Percentiles rank a stretch among this genome's conserved stretches.
phyloP scores from a whole-genome alignment of 2,329 filamentous ascomycete genomes.

The Aspergillus bombycis region DNA sequence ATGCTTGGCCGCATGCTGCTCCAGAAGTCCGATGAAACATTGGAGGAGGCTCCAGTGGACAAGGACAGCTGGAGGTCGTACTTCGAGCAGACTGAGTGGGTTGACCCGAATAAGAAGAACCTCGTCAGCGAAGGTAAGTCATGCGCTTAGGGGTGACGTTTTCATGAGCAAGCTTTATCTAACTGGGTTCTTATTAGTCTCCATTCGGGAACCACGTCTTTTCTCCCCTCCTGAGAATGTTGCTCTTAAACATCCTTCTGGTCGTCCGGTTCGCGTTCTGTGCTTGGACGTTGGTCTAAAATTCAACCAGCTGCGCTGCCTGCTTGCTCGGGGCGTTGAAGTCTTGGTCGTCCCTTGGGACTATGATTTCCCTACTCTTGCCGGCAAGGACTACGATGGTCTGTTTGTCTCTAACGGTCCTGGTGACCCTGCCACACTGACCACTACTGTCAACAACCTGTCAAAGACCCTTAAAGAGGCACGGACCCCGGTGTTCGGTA shows the following conservation, averaged over 20 bases:
- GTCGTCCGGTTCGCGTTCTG: slow-evolving; percentile 81
- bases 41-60: slow-evolving; percentile 46
- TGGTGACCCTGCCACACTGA: slow-evolving; percentile 87
- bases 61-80: slow-evolving; percentile 54
- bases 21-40: slow-evolving; percentile 56
- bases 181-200: slow-evolving; percentile 66
- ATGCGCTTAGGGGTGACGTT: too few relatives aligned
- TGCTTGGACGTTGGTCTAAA: slow-evolving; percentile 98
- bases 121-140: slow-evolving; percentile 88
- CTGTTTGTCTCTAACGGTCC: slow-evolving; percentile 98
- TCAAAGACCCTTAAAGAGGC: slow-evolving; percentile 74
- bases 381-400: slow-evolving; percentile 86
- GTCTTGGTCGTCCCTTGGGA: slow-evolving; percentile 96
- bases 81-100: slow-evolving; percentile 85
- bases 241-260: slow-evolving; percentile 83
- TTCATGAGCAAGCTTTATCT: neutral
- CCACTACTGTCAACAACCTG: slow-evolving; percentile 77
- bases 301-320: slow-evolving; percentile 94
- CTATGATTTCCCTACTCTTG: slow-evolving; percentile 79
- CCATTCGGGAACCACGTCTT: slow-evolving; percentile 80
- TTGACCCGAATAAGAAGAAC: slow-evolving; percentile 89
- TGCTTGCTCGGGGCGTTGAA: slow-evolving; percentile 88
- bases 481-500: slow-evolving; percentile 88
- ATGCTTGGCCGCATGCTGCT: slow-evolving; percentile 92
- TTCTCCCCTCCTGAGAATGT: slow-evolving; percentile 74